Base-by-base conservation (phyloP, 139 green algal species). In the Tetraselmis striata region DNA sequence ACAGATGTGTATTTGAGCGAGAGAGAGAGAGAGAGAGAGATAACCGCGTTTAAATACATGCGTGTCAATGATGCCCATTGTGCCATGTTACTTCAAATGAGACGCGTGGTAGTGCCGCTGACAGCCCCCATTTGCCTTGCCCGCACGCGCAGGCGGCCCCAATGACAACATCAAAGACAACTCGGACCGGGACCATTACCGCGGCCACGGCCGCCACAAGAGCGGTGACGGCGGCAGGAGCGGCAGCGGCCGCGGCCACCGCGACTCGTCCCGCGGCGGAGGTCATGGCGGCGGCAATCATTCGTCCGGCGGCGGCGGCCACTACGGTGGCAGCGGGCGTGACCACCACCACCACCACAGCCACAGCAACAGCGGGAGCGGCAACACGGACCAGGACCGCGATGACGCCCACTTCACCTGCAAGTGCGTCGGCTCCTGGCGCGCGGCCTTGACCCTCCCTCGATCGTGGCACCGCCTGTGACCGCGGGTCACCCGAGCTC, bases 381-480 rank as follows among this genome's bases (percentile, higher is more conserved):
- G 18, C 80, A 59, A 28, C 75, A 22, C 30, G 2, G 75, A 28
- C 75, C 76, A 76, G 11, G 30, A 82, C 23, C 29, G n/a, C 74
- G 77, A 82, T 24, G 80, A 81, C n/a, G 80, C 81, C 77, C 75
- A 80, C 80, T 75, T 78, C 76, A 30, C n/a, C 30, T 59, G 74
- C 30, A 26, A 81, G 26, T 24, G 28, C 30, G 77, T 26, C 80
- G 1, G 59, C 45, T 23, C 11, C 80, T 58, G 59, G 45, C 18
- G n/a, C n/a, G n/a, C n/a, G n/a, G n/a, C n/a, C n/a, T n/a, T n/a
- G n/a, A n/a, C n/a, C n/a, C n/a, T n/a, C n/a, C n/a, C n/a, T n/a
- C n/a, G n/a, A n/a, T n/a, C n/a, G n/a, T n/a, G n/a, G n/a, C n/a
- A n/a, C n/a, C n/a, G n/a, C n/a, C n/a, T n/a, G n/a, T n/a, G n/a